Evolutionary conservation across 2,329 filamentous ascomycete species (phyloP).

Genomic region (Clarireedia homoeocarpa): DNA sequence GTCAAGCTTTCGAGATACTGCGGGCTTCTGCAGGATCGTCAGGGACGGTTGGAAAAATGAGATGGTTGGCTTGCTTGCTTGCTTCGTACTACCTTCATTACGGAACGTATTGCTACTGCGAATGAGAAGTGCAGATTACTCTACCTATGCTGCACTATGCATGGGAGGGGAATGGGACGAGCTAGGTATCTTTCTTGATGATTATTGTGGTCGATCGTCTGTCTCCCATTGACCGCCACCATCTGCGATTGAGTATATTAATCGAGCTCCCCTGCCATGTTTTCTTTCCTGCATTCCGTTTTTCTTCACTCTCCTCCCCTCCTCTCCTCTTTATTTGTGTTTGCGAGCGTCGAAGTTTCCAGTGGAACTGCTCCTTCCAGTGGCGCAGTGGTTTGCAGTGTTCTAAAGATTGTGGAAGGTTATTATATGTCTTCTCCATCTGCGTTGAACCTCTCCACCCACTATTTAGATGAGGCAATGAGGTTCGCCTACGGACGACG

Average conservation of each 20-base stretch:
- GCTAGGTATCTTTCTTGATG: too few species aligned
- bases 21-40: too few species aligned
- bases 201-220: too few species aligned
- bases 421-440: conserved; percentile 56
- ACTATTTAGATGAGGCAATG: conserved; percentile 59
- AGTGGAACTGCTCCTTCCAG: conserved; percentile 67
- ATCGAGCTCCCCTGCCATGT: neutral
- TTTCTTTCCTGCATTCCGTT: neutral
- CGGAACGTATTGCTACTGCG: too few species aligned
- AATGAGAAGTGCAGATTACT: too few species aligned
- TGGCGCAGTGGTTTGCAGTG: conserved; percentile 66
- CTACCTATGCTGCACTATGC: too few species aligned
- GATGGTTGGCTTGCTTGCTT: too few species aligned
- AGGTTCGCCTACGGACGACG: conserved; percentile 59
- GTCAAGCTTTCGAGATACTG: too few species aligned
- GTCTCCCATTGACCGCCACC: too few species aligned
- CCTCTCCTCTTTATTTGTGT: neutral
- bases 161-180: too few species aligned
- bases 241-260: neutral
- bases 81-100: too few species aligned
- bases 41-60: too few species aligned
- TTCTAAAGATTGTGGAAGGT: conserved; percentile 68
- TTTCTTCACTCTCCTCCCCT: neutral
- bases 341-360: neutral
- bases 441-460: conserved; percentile 52